Evolutionary conservation across 306 rosid species (phyloP), one percentile per base, ranked within the genome.

Genomic region (Dalbergia oliveri): DNA sequence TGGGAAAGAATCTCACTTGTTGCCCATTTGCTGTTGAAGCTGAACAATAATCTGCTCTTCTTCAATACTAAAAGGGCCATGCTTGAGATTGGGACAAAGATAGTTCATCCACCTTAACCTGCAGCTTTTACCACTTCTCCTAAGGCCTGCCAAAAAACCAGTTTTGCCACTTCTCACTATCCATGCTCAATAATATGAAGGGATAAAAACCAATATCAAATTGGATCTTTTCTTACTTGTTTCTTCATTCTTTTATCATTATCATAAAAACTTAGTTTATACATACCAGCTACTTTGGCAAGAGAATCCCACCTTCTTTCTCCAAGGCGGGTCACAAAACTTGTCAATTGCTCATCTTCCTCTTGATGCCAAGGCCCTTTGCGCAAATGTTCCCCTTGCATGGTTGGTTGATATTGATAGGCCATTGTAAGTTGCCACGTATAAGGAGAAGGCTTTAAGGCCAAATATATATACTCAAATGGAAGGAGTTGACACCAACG

Each of bases 81-180:
- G 95, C 87, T 87, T 91, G 23, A 94, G 90, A 88, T 88, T 84
- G 15, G 94, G 86, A 13, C 82, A 82, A 76, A 91, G 94, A 84
- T 91, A 91, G 89, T 94, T 94, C 72, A 89, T 50, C 98, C 95
- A 91, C 83, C 97, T 77, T 72, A 91, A 79, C 80, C 98, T 90
- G 79, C 98, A 94, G 69, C 98, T 94, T 82, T 89, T 90, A 37
- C 98, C 97, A 85, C 92, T 89, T 81, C 98, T 90, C 84, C 61
- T 82, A 4, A 94, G 86, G 6, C 97, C 98, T 91, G 37, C 49
- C 49, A 61, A 45, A 12, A 13, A 19, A 15, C 31, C 44, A 59
- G 13, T n/a, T 66, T 60, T 67, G 49, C 9, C 76, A 75, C 43
- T 49, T 54, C 15, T 35, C 35, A 41, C 9, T 23, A 15, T 37